A percentile compares a stretch with the other conserved stretches of the same genome.
Evolutionary conservation across 176 grass and related monocot genomes (phyloP).

Genomic region (Cocos nucifera): DNA sequence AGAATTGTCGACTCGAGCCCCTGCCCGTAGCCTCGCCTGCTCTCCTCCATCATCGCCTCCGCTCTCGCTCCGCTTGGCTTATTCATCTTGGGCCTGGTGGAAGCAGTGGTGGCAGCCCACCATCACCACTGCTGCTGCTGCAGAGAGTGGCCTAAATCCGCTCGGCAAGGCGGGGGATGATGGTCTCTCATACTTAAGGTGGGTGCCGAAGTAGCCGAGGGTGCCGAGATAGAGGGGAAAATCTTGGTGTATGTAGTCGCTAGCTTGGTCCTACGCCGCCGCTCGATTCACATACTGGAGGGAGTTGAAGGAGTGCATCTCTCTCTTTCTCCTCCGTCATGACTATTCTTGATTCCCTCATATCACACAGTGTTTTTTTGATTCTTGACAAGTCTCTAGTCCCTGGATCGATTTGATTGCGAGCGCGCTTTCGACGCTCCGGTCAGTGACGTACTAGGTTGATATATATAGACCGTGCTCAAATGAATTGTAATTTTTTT

Average conservation of each 20-base stretch:
- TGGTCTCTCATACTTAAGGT: slow-evolving; percentile 3
- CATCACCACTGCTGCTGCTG: background rate
- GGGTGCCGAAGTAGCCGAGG: background rate
- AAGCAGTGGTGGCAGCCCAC: background rate
- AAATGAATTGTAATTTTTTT: too few relatives aligned
- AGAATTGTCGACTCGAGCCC: slow-evolving; percentile 1
- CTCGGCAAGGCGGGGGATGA: slow-evolving; percentile 7
- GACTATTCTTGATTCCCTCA: too few relatives aligned
- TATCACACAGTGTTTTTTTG: too few relatives aligned
- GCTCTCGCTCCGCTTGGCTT: background rate
- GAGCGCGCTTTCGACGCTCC: too few relatives aligned
- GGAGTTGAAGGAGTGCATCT: too few relatives aligned
- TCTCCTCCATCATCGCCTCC: background rate
- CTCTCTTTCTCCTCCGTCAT: too few relatives aligned
- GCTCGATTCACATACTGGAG: slow-evolving; percentile 3
- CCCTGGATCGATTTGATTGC: too few relatives aligned
- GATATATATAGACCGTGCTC: too few relatives aligned
- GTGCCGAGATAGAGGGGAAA: slow-evolving; percentile 1
- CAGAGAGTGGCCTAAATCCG: background rate
- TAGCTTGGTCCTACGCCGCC: slow-evolving; percentile 1
- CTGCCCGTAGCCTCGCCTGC: slow-evolving; percentile 1
- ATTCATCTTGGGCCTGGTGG: background rate
- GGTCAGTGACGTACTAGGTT: too few relatives aligned
- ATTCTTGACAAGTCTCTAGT: too few relatives aligned
- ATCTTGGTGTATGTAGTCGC: background rate